Percentiles rank a stretch among this genome's conserved stretches.
phyloP scores from a whole-genome alignment of 2,329 filamentous ascomycete genomes.

The Cryphonectria naterciae region DNA sequence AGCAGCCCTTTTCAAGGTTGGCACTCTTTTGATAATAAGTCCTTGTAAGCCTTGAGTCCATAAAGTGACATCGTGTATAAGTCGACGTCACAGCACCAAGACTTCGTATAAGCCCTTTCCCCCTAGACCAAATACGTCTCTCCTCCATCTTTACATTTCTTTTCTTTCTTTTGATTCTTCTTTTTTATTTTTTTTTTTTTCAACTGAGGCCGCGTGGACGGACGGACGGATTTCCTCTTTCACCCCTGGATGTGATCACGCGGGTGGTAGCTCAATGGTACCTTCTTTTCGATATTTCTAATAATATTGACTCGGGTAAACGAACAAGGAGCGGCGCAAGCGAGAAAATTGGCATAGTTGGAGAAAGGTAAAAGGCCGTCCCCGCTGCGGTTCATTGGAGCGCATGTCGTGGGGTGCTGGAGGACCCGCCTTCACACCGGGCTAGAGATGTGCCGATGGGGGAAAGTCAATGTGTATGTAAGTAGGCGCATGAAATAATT shows the following conservation, averaged over 20 bases:
- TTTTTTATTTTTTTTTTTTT: no score
- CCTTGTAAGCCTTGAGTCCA: not conserved
- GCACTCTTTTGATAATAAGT: no score
- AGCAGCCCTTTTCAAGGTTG: no score
- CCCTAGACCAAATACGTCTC: not conserved
- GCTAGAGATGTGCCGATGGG: not conserved
- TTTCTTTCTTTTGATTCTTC: not conserved
- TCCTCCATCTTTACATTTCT: not conserved
- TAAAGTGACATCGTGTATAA: not conserved
- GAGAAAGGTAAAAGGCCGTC: not conserved
- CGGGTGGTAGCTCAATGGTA: not conserved
- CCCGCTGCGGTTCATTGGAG: slow-evolving; percentile 4
- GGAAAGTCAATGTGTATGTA: not conserved
- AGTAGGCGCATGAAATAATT: not conserved
- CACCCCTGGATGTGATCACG: not conserved
- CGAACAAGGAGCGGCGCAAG: not conserved
- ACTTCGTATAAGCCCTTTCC: not conserved
- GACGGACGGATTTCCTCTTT: not conserved
- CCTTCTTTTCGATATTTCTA: not conserved
- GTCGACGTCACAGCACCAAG: not conserved
- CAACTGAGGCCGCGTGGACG: not conserved
- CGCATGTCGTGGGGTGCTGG: not conserved
- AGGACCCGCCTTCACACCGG: slow-evolving; percentile 1
- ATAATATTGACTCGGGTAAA: not conserved
- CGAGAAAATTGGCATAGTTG: not conserved